Conservation (phyloP, 306 rosid genomes). For the Malus fusca region DNA sequence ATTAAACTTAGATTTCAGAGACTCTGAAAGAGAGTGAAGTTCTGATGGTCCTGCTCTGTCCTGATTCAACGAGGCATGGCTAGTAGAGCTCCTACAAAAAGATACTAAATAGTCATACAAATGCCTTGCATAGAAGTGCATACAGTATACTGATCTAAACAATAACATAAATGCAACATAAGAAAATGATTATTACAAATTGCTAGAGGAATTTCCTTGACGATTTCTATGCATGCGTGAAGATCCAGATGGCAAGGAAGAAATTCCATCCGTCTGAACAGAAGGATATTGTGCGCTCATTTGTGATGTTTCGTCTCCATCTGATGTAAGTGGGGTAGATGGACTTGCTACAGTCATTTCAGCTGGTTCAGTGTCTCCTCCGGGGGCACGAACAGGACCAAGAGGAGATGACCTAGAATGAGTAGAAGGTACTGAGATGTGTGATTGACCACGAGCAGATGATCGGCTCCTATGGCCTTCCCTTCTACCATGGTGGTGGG, state of each 20-base stretch:
- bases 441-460: slow-evolving; percentile 57
- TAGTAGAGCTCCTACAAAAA: slow-evolving; percentile 33
- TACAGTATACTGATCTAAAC: not conserved
- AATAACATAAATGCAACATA: not conserved
- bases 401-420: slow-evolving; percentile 41
- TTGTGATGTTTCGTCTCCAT: slow-evolving; percentile 35
- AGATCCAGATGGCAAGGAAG: slow-evolving; percentile 45
- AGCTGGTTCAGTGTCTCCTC: slow-evolving; percentile 39
- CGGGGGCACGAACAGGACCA: slow-evolving; percentile 27
- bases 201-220: slow-evolving; percentile 28
- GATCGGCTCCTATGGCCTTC: slow-evolving; percentile 47
- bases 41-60: slow-evolving; percentile 82
- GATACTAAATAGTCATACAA: not conserved
- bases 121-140: not conserved
- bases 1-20: slow-evolving; percentile 61
- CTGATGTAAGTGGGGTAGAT: slow-evolving; percentile 40
- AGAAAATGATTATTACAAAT: slow-evolving; percentile 36
- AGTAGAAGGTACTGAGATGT: slow-evolving; percentile 42
- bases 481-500: slow-evolving; percentile 52
- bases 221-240: slow-evolving; percentile 26
- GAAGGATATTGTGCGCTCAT: slow-evolving; percentile 24
- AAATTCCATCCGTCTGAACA: slow-evolving; percentile 30
- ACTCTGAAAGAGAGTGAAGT: slow-evolving; percentile 67
- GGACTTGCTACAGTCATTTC: slow-evolving; percentile 35
- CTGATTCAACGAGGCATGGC: slow-evolving; percentile 35